Evolutionary conservation across 169 alveolate species (phyloP).

Genomic region (Eimeria nieschulzi): DNA sequence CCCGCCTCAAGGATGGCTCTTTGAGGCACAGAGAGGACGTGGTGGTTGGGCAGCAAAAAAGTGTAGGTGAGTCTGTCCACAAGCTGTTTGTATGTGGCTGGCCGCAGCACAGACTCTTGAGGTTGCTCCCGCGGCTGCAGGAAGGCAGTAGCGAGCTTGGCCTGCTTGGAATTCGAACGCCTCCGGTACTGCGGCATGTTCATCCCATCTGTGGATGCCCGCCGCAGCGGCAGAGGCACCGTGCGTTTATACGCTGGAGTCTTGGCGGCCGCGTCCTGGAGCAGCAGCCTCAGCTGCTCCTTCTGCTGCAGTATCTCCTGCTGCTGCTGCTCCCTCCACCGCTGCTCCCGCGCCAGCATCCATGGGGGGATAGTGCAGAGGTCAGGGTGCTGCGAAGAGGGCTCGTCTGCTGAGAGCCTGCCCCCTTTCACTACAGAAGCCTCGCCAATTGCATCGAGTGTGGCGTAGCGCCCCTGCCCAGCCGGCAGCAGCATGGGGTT

Average conservation of each 20-base stretch:
- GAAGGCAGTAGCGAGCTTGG: not conserved
- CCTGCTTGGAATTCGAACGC: not conserved
- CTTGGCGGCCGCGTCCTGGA: slow-evolving; percentile 32
- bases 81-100: not conserved
- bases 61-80: slow-evolving; percentile 67
- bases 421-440: slow-evolving; percentile 14
- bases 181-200: not conserved
- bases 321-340: slow-evolving; percentile 39
- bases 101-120: not conserved
- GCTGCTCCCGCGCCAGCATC: slow-evolving; percentile 56
- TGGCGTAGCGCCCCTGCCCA: slow-evolving; percentile 55
- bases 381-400: slow-evolving; percentile 60
- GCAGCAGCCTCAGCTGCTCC: slow-evolving; percentile 45
- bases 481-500: slow-evolving; percentile 81
- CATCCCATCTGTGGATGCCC: slow-evolving; percentile 1
- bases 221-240: slow-evolving; percentile 10
- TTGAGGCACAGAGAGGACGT: slow-evolving; percentile 72
- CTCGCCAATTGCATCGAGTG: slow-evolving; percentile 36
- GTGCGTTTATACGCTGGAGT: not conserved
- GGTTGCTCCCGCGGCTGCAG: not conserved
- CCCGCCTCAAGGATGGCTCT: slow-evolving; percentile 67
- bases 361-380: slow-evolving; percentile 40
- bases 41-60: slow-evolving; percentile 54
- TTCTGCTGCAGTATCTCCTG: slow-evolving; percentile 48
- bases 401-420: not conserved